Base-by-base conservation (phyloP, 495 filamentous ascomycete species). In the Filosporella fistucella region DNA sequence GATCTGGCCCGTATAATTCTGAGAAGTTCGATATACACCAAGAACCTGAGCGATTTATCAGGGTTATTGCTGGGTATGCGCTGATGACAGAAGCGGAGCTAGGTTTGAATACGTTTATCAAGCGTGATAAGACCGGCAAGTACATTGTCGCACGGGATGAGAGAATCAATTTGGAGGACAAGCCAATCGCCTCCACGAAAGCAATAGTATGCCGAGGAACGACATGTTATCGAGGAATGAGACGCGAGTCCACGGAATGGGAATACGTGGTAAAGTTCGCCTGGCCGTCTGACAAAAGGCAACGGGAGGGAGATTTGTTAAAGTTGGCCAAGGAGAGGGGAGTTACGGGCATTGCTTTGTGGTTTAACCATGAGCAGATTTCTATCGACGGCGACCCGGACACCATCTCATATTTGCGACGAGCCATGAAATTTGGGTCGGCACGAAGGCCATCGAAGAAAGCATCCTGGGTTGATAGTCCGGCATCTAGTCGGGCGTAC, bases 1-100 rank as follows among this genome's bases (percentile, higher is more conserved):
- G 64, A 40, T 68, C 61, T 57, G 57, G 62, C 21, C 51, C 39
- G 25, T 69, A 69, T 48, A 64, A 52, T 48, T 60, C 52, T 47
- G 49, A 45, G 39, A 50, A 47, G 23, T 63, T 68, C 50, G 53
- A 69, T 52, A 63, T 68, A 41, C 55, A 66, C 45, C 38, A 62
- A 43, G 53, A 69, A 32, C 62, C 62, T 23, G 49, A 63, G 44
- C 52, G 51, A 45, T 55, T 51, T 42, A 26, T 55, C 41, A 48
- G 55, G 38, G 51, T 54, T 25, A 56, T 68, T 49, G 53, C 49
- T 23, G 57, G 55, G 22, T 69, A 69, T 38, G 42, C 51, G 16
- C 45, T 63, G 29, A 64, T 66, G 42, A 47, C 36, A n/a, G 52
- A 62, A 28, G 56, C 55, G 37, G 63, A 65, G 47, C 50, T 64